Base-by-base conservation (phyloP, 1,139 yeast species). In the Zhuliangozyma blackwelliae region DNA sequence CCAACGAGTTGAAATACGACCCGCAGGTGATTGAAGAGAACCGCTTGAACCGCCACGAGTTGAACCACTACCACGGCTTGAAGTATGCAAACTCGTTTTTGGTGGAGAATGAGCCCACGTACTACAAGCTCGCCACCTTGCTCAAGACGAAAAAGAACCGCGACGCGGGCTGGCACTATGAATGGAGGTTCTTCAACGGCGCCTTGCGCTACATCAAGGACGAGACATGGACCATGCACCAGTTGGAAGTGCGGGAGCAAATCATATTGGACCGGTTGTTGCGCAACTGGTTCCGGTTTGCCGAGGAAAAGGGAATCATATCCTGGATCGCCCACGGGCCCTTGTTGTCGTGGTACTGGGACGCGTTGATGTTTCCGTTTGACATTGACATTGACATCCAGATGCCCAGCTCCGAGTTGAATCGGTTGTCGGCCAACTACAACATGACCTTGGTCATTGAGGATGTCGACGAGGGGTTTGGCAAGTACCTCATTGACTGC, bases 261-360 rank as follows among this genome's bases (percentile, higher is more conserved):
- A 57, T 60, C 30, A 61, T 62, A 10, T 50, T 62, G 35, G 65
- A 61, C 32, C 46, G 66, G 28, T 50, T 62, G 31, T 50, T 61
- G 32, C 48, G 67, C 32, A 61, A 59, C 40, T 62, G 67, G 67
- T 56, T 56, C 39, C 48, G 61, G 36, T 62, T 61, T 44, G 62
- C 65, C 7, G 61, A 59, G 44, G 65, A 57, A 40, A 61, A 60
- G 40, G 67, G 66, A 10, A 57, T 60, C 28, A 55, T 61, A 5
- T 59, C 73, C n/a, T 71, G 77, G 66, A 58, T 73, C 26, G 77
- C 78, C 3, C 79, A 74, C 50, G 79, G 79, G 6, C 67, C 77
- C 1, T 54, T 74, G 32, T 55, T 74, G 34, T 55, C 69, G 7
- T 63, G 68, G 68, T 59, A 60, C 38, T 62, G 68, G 67, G 58